A percentile compares a stretch with the other conserved stretches of the same genome.
These are phyloP conservation scores for Hirsutella rhossiliensis DNA, from an alignment of 2,329 filamentous ascomycete genomes.

Conservation along the genomic window DNA sequence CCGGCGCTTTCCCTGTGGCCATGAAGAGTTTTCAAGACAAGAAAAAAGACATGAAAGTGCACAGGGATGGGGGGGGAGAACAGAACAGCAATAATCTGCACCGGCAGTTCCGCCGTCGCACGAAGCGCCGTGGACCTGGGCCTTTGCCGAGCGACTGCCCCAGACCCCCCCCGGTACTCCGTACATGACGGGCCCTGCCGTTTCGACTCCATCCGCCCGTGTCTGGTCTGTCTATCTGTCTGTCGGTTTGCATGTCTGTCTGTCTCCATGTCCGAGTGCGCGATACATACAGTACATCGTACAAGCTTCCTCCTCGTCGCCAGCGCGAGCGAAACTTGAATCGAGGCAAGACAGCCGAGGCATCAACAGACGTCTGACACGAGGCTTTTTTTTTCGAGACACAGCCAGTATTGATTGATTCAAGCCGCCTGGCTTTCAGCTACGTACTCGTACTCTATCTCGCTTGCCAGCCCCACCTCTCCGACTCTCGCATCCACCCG, in stretches of 20 bases:
- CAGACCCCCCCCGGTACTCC: background rate
- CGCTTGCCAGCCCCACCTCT: background rate
- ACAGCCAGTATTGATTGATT: constrained; percentile 3
- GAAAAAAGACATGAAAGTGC: too few species aligned
- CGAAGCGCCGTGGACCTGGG: background rate
- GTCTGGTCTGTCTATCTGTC: too few species aligned
- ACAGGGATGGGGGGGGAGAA: too few species aligned
- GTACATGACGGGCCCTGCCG: too few species aligned
- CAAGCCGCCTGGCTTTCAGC: constrained; percentile 4
- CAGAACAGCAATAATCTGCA: too few species aligned
- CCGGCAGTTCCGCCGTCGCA: background rate
- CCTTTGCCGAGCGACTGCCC: background rate
- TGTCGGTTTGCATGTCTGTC: too few species aligned
- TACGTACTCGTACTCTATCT: constrained; percentile 4
- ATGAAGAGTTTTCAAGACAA: too few species aligned
- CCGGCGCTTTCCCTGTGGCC: too few species aligned
- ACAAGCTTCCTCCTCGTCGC: background rate
- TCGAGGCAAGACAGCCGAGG: background rate
- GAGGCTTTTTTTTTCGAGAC: background rate
- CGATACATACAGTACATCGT: background rate
- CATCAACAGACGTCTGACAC: background rate
- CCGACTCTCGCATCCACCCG: background rate
- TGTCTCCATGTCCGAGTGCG: background rate
- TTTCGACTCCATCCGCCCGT: too few species aligned
- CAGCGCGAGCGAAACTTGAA: background rate